Base-by-base conservation (phyloP, 306 rosid genomes). In the Lablab purpureus region DNA sequence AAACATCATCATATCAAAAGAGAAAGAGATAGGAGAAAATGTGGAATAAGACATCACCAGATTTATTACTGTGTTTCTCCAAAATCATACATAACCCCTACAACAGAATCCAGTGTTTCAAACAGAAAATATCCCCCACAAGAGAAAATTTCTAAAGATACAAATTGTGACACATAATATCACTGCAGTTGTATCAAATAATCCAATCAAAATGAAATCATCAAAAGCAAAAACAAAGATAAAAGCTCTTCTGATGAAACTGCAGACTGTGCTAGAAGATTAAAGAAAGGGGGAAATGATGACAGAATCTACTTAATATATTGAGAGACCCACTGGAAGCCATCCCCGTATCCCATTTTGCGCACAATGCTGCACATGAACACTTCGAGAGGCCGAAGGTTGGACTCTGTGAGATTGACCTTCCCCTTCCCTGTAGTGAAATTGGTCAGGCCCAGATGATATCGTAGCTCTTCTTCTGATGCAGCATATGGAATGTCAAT, bases 301-400 rank as follows among this genome's bases (percentile, higher is more conserved):
- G 71, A 23, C 50, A 30, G 19, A 72, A 27, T 76, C 91, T 90
- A 92, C 85, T 92, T 87, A 76, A 92, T 92, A 86, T 92, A 92
- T 63, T 92, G 97, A 28, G 97, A 92, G 50, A 92, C 67, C 97
- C 97, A 92, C 89, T 87, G 91, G 82, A 92, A 92, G 71, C 97
- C 97, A 13, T 92, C 94, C 0, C 97, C 97, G 9, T 92, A 92
- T 9, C 95, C 97, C 95, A 92, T 92, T 86, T 92, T 92, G 67
- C 95, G 95, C 62, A 92, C 95, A 21, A 92, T 90, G 85, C 95
- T 92, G 92, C 97, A 92, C 97, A 92, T 90, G 85, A 92, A 92
- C 72, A 92, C 97, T 82, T 92, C 95, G 5, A 92, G 89, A 65
- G 95, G 95, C 51, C 97, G 90, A 40, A 90, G 88, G 64, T 88